A percentile compares a stretch with the other conserved stretches of the same genome.
phyloP scores from a whole-genome alignment of 2,329 filamentous ascomycete genomes.

The Fusarium austroafricanum region DNA sequence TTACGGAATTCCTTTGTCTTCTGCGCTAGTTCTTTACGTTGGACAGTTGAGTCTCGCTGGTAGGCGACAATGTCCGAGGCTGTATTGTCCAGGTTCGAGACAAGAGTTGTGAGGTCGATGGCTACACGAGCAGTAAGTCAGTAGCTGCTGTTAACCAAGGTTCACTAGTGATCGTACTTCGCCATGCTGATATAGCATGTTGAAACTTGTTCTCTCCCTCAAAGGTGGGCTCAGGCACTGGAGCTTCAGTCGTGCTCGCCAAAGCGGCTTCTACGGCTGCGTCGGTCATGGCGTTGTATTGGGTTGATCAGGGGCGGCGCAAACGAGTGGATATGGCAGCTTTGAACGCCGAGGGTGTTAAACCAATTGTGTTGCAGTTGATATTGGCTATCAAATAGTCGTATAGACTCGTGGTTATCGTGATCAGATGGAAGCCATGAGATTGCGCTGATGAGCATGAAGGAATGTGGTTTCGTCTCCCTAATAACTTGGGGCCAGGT shows the following conservation, averaged over 20 bases:
- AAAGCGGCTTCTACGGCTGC: constrained; percentile 48
- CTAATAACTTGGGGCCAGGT: constrained; percentile 33
- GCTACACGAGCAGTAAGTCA: constrained; percentile 62
- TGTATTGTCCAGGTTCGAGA: constrained; percentile 87
- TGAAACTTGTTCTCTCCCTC: constrained; percentile 93
- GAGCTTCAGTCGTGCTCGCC: constrained; percentile 42
- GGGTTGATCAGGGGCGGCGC: constrained; percentile 16
- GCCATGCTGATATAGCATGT: constrained; percentile 94
- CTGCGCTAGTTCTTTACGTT: constrained; percentile 96
- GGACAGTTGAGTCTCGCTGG: constrained; percentile 94
- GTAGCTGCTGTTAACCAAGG: not conserved
- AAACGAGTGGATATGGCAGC: constrained; percentile 34
- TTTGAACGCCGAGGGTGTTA: constrained; percentile 16
- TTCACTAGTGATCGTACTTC: constrained; percentile 69
- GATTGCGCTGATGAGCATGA: constrained; percentile 16
- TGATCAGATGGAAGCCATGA: constrained; percentile 26
- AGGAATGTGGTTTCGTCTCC: constrained; percentile 43
- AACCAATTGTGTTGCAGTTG: constrained; percentile 13
- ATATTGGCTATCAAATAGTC: not conserved
- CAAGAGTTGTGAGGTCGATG: constrained; percentile 86
- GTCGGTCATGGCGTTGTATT: constrained; percentile 49
- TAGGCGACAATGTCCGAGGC: constrained; percentile 95
- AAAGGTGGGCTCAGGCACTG: constrained; percentile 44
- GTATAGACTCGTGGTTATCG: constrained; percentile 20
- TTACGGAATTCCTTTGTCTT: constrained; percentile 99